Base-by-base conservation (phyloP, 768 basidiomycete genomes). In the Rhodocollybia butyracea region DNA sequence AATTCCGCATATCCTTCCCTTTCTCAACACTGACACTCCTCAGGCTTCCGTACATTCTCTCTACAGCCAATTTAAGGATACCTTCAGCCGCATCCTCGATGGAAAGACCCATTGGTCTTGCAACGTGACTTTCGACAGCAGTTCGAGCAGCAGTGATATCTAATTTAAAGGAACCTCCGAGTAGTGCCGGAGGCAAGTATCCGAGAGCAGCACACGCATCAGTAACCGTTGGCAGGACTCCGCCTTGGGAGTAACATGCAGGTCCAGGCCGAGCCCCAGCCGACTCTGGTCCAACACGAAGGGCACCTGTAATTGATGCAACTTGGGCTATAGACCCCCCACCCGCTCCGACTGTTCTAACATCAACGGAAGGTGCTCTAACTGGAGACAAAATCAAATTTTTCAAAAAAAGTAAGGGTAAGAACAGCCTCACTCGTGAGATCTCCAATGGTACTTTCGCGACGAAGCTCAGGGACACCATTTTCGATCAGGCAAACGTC, bases 251-350 rank as follows among this genome's bases (percentile, higher is more conserved):
- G 45, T 69, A 69, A 13, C 67, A 68, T 0, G 66, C 66, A 7
- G 68, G 68, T n/a, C 68, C 67, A n/a, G 68, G 68, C 19, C 59
- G 45, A 19, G 68, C 68, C 8, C 68, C 67, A 6, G 68, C 63
- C 26, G 64, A 65, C 51, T 68, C 64, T 3, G 68, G 68, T 3
- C 68, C 68, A 26, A 69, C 68, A 40, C 67, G 57, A 19, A 68
- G 53, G 5, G 67, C 66, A 36, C 64, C 65, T 12, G 67, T 68
- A 2, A 67, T 59, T 54, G 61, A 59, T 1, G 63, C 60, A 38
- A 63, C 61, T 15, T 57, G 57, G 4, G 61, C 58, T 31, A 61
- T 61, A 15, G 60, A 60, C 17, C 60, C 64, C 24, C 57, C 60
- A 10, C 62, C 57, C 13, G 63, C 64, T 1, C 66, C 66, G 50